These are phyloP conservation scores for Arbutus unedo DNA, from an alignment of 148 eudicot genomes.

Conservation along the genomic window DNA sequence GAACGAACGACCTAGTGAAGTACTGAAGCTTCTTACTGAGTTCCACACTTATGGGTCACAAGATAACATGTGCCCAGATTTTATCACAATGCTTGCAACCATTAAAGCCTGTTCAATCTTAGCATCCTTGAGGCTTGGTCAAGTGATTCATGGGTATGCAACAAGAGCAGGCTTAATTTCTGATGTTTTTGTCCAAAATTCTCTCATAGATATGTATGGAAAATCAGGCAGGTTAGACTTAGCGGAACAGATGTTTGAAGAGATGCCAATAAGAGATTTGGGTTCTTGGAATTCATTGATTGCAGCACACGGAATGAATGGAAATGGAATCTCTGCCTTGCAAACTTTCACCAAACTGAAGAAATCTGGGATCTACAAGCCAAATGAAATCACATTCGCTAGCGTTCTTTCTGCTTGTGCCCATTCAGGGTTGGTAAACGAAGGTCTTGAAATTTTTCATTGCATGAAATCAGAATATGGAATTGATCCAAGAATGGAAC, in stretches of 20 bases:
- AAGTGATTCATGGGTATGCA: conserved; percentile 13
- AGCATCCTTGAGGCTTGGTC: conserved; percentile 8
- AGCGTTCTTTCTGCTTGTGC: conserved; percentile 26
- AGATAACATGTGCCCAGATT: conserved; percentile 7
- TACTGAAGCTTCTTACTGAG: conserved; percentile 10
- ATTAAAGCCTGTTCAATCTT: conserved; percentile 8
- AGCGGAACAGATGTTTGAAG: conserved; percentile 11
- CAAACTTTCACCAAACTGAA: conserved; percentile 7
- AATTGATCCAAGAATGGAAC: conserved; percentile 16
- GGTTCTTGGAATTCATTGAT: conserved; percentile 32
- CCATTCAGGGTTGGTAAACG: conserved; percentile 28
- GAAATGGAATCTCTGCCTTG: conserved; percentile 17
- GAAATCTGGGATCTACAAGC: conserved; percentile 11
- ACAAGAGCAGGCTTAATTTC: conserved; percentile 3
- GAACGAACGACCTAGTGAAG: conserved; percentile 12
- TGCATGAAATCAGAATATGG: conserved; percentile 18
- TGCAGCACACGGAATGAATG: conserved; percentile 24
- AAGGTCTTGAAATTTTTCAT: conserved; percentile 13
- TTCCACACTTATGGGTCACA: not conserved
- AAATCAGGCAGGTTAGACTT: conserved; percentile 12
- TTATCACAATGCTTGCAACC: conserved; percentile 3
- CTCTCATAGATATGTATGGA: conserved; percentile 15
- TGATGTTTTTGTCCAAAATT: conserved; percentile 14
- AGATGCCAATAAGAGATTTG: conserved; percentile 13
- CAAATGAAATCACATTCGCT: conserved; percentile 21